Evolutionary conservation across 202 grass and related monocot genomes (phyloP), one percentile per base, ranked within the genome.

Genomic region (Panicum hallii): DNA sequence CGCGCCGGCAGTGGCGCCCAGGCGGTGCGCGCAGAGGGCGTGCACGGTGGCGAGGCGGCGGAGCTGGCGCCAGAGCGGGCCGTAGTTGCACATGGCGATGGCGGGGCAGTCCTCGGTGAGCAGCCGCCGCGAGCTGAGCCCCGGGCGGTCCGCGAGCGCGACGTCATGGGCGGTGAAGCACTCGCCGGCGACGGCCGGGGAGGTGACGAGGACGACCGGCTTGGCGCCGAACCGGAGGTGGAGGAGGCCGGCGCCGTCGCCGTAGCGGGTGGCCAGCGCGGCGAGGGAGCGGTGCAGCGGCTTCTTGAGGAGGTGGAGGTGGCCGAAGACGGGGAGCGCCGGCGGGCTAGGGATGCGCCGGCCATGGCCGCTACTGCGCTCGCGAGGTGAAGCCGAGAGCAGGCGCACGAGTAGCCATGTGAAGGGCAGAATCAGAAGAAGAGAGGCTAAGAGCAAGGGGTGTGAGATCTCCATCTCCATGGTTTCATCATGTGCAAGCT

Each of bases 101-200:
- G 79, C n/a, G 8, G 83, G 62, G 76, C 83, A 78, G 57, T 71
- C 79, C 2, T 40, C 58, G 1, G 75, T 82, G 22, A 88, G 94
- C 44, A 77, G 11, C 19, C 46, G 70, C 56, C 72, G 36, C 42
- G 92, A 78, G 48, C 82, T 46, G 30, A 94, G 26, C 26, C 42
- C 28, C n/a, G 88, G 87, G 11, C 89, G 91, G 75, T 82, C 75
- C 1, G 94, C 79, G 8, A 97, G 88, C 7, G 82, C 60, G 19
- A 63, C 81, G 89, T 93, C 91, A 83, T 97, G 88, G 4, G 9
- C 80, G 8, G 82, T 91, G 79, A 97, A 93, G 85, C 91, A 94
- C 80, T 97, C 85, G 0, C 87, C 77, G 44, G 94, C 90, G 81
- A 88, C 11, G 32, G 61, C 11, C 10, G 26, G 53, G 23, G 83